These are phyloP conservation scores for Cinnamomum chago DNA, from an alignment of 164 flowering plant genomes.

Conservation along the genomic window DNA sequence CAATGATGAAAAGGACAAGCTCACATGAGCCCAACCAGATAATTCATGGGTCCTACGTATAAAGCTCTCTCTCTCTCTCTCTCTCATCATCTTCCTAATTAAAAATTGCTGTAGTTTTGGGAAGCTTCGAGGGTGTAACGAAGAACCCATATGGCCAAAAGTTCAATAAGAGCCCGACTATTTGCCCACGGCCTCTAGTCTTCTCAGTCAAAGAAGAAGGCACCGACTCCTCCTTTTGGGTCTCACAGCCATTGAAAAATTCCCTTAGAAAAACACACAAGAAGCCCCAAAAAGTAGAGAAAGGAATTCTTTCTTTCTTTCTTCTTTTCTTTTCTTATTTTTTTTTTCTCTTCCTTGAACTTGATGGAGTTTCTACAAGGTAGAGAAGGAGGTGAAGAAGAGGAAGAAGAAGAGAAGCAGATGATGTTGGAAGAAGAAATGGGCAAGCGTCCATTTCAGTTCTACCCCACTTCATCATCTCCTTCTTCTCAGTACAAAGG, in stretches of 20 bases:
- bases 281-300: background rate
- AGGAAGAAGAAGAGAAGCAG: conserved; percentile 15
- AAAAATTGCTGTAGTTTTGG: background rate
- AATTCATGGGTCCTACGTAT: conserved; percentile 42
- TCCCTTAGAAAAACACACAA: background rate
- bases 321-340: no score
- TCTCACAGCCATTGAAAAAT: background rate
- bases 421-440: conserved; percentile 1
- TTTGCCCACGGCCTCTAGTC: background rate
- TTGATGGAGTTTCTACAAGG: conserved; percentile 12
- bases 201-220: conserved; percentile 7
- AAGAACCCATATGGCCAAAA: background rate
- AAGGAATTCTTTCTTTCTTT: no score
- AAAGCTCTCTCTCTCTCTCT: conserved; percentile 8
- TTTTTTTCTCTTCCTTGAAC: background rate
- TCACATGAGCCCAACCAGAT: conserved; percentile 79
- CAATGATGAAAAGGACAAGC: conserved; percentile 51
- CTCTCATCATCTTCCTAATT: conserved; percentile 3
- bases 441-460: conserved; percentile 12
- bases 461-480: conserved; percentile 2
- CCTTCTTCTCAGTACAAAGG: conserved; percentile 14
- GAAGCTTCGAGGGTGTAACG: conserved; percentile 12
- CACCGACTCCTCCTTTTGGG: conserved; percentile 8
- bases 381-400: conserved; percentile 12
- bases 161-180: conserved; percentile 7